phyloP scores from a whole-genome alignment of 495 filamentous ascomycete species.

The Aspergillus indologenus region DNA sequence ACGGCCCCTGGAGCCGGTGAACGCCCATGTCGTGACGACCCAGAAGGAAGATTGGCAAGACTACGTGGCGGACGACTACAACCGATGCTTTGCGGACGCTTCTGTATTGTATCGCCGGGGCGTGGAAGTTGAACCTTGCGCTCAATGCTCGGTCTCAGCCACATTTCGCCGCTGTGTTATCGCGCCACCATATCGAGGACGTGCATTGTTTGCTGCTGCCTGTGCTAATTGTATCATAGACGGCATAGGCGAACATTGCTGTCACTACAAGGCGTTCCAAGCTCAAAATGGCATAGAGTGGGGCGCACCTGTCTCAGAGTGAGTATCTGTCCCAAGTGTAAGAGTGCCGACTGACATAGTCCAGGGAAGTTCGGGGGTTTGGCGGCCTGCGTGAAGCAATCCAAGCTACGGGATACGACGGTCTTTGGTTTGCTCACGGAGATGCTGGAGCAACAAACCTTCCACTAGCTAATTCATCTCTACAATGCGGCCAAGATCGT shows the following conservation, averaged over 20 bases:
- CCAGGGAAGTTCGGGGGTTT: background rate
- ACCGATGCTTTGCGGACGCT: background rate
- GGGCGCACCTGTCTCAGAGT: background rate
- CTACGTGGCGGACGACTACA: too few species aligned
- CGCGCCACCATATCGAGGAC: background rate
- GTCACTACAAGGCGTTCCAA: background rate
- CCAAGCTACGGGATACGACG: background rate
- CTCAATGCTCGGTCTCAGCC: background rate
- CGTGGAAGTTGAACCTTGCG: background rate
- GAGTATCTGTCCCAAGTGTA: background rate
- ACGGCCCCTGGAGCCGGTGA: background rate
- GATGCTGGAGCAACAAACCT: too few species aligned
- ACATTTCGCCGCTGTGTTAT: background rate
- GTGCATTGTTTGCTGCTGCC: background rate
- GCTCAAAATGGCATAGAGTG: background rate
- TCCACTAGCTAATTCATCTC: too few species aligned
- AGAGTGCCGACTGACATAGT: background rate
- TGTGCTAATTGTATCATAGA: background rate
- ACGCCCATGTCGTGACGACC: background rate
- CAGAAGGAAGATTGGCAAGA: background rate
- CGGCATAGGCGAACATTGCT: background rate
- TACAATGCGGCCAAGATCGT: too few species aligned
- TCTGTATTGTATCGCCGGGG: background rate
- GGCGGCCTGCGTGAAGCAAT: background rate
- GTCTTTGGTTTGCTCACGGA: background rate